These are phyloP conservation scores for Pythium chondricola DNA, from an alignment of 352 stramenopile genomes.

Conservation along the genomic window DNA sequence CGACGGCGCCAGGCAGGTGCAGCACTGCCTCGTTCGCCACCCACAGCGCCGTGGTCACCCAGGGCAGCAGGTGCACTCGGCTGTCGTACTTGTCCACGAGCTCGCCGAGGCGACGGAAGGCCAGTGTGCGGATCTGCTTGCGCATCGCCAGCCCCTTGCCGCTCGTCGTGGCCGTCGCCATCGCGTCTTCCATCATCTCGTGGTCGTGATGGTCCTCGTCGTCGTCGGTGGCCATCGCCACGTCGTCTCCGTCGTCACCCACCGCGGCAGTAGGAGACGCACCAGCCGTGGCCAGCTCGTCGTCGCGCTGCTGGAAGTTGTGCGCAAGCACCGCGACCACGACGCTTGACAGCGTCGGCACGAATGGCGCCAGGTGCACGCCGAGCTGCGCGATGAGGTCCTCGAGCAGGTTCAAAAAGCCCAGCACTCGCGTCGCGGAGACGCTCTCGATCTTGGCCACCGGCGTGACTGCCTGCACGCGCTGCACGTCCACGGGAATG, in stretches of 20 bases:
- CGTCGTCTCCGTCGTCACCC: conserved; percentile 19
- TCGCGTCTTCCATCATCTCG: conserved; percentile 7
- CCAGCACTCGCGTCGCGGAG: conserved; percentile 72
- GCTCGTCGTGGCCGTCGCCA: neutral
- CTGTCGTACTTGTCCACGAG: conserved; percentile 80
- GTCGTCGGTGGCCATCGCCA: conserved; percentile 18
- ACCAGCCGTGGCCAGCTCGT: conserved; percentile 24
- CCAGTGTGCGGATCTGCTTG: conserved; percentile 78
- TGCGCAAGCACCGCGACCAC: conserved; percentile 66
- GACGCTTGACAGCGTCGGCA: conserved; percentile 71
- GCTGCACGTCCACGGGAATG: conserved; percentile 20
- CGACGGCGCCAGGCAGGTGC: conserved; percentile 61
- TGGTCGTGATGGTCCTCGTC: conserved; percentile 13
- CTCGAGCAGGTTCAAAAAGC: conserved; percentile 88
- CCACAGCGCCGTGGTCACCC: conserved; percentile 42
- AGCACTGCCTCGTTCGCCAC: conserved; percentile 49
- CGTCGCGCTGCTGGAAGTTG: conserved; percentile 30
- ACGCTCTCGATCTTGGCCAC: conserved; percentile 40
- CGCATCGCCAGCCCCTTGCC: conserved; percentile 33
- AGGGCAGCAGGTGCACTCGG: conserved; percentile 52
- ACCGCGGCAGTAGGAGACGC: no score
- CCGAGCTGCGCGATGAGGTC: conserved; percentile 85
- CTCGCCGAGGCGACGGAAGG: conserved; percentile 66
- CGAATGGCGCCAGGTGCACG: conserved; percentile 74
- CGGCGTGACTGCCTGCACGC: neutral